Evolutionary conservation across 2,329 filamentous ascomycete species (phyloP).

Genomic region (Penicillium sp.): DNA sequence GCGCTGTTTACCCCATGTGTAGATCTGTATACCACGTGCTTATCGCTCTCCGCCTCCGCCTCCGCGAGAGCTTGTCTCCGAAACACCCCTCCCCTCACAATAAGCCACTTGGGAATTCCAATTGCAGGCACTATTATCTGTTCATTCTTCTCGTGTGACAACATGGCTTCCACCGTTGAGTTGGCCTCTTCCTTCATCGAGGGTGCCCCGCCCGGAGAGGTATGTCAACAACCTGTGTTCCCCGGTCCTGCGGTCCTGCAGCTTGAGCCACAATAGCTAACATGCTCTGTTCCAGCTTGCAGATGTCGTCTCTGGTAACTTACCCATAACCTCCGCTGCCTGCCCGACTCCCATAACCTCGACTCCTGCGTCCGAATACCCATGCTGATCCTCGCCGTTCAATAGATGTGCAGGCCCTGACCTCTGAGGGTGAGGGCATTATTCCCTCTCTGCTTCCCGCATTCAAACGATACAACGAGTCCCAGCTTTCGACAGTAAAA

Average conservation of each 20-base stretch:
- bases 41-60: conserved; percentile 21
- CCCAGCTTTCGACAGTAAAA: conserved; percentile 86
- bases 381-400: conserved; percentile 18
- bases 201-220: conserved; percentile 94
- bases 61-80: conserved; percentile 23
- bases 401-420: conserved; percentile 85
- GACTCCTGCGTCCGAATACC: conserved; percentile 12
- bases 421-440: conserved; percentile 67
- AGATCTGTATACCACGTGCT: conserved; percentile 19
- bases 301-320: conserved; percentile 81
- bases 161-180: conserved; percentile 53
- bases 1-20: background rate
- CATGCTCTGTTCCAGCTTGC: conserved; percentile 62
- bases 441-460: conserved; percentile 75
- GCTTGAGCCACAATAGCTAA: conserved; percentile 32
- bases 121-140: background rate
- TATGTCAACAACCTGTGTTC: conserved; percentile 44
- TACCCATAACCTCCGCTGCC: conserved; percentile 18
- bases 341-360: conserved; percentile 5
- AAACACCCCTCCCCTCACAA: conserved; percentile 2
- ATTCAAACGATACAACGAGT: conserved; percentile 94
- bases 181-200: conserved; percentile 85
- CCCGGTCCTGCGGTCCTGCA: conserved; percentile 5
- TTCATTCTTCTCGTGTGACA: background rate
- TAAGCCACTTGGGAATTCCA: background rate